Evolutionary conservation across 176 grass and related monocot species (phyloP).

Genomic region (Areca catechu): DNA sequence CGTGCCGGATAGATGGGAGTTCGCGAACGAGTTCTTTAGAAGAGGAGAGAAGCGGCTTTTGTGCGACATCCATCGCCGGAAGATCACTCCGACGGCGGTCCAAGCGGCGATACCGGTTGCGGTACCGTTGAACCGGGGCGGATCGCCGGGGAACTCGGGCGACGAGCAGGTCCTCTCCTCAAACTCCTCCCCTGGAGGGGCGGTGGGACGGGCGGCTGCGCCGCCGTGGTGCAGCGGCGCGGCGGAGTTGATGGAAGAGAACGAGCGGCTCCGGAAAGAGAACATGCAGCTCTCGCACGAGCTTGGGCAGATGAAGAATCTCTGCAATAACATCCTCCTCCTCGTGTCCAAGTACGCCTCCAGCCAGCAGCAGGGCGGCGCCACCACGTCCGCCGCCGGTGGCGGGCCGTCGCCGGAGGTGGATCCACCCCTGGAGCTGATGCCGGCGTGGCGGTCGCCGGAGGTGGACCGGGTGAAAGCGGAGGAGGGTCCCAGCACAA

Average conservation of each 20-base stretch:
- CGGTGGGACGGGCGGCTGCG: background rate
- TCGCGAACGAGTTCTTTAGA: slow-evolving; percentile 63
- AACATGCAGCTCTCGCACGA: slow-evolving; percentile 59
- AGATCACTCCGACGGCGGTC: slow-evolving; percentile 6
- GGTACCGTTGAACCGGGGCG: slow-evolving; percentile 1
- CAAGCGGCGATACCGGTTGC: slow-evolving; percentile 11
- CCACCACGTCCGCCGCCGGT: background rate
- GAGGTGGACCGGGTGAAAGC: background rate
- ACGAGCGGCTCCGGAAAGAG: slow-evolving; percentile 59
- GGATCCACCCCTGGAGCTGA: background rate
- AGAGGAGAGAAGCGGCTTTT: slow-evolving; percentile 62
- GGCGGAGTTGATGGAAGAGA: slow-evolving; percentile 59
- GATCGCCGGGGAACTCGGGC: slow-evolving; percentile 49
- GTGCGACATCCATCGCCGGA: slow-evolving; percentile 58
- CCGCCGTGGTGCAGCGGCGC: slow-evolving; percentile 11
- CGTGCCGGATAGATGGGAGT: slow-evolving; percentile 74
- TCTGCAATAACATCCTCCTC: slow-evolving; percentile 53
- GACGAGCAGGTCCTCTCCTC: slow-evolving; percentile 48
- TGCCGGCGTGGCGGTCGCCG: background rate
- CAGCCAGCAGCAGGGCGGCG: background rate
- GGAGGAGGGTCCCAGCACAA: slow-evolving; percentile 17
- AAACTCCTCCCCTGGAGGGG: slow-evolving; percentile 18
- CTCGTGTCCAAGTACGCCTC: slow-evolving; percentile 45
- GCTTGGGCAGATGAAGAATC: slow-evolving; percentile 43
- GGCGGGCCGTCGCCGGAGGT: background rate